Evolutionary conservation across 2,329 filamentous ascomycete genomes (phyloP), one percentile per base, ranked within the genome.

Genomic region (Colletotrichum euphorbiae): DNA sequence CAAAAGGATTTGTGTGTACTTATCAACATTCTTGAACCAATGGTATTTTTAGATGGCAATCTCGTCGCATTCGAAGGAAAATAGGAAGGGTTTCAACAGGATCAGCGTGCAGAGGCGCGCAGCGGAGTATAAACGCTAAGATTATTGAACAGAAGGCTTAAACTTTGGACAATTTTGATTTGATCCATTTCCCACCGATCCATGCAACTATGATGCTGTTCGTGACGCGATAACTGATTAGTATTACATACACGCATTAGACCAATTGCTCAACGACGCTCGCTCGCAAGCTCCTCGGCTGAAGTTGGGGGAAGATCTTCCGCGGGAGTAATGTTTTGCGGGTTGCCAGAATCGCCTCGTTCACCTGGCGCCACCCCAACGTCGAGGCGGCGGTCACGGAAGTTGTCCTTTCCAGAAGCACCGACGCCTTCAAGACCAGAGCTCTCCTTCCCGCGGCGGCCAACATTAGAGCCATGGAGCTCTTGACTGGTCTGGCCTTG

Each of bases 401-500:
- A 72, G 12, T 74, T 75, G 38, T 79, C 76, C 13, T 61, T 67
- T 0, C 58, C 63, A 19, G 73, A 78, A 1, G 78, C 77, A 4
- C 79, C 80, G 0, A 79, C 74, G 8, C 81, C 81, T 28, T 79
- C 80, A 0, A 84, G 63, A 0, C 83, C 82, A 3, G 73, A 67
- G 2, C 77, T 67, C 59, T 80, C 78, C 57, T 78, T 79, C 73
- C 80, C 81, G 21, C 73, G 74, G 40, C 19, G 54, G 2, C 61
- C 21, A 13, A 43, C 4, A 33, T 76, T 76, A 7, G 74, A 74
- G n/a, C 80, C 80, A 60, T 80, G 79, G 54, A 78, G 19, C 73
- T 86, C 83, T 15, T 75, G 72, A 50, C 75, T 76, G 6, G 79
- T 80, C 76, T 82, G 79, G 5, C 83, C 84, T 19, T 79, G 72